These are phyloP conservation scores for Skeletonema tropicum DNA, from an alignment of 108 stramenopile genomes.

Conservation along the genomic window DNA sequence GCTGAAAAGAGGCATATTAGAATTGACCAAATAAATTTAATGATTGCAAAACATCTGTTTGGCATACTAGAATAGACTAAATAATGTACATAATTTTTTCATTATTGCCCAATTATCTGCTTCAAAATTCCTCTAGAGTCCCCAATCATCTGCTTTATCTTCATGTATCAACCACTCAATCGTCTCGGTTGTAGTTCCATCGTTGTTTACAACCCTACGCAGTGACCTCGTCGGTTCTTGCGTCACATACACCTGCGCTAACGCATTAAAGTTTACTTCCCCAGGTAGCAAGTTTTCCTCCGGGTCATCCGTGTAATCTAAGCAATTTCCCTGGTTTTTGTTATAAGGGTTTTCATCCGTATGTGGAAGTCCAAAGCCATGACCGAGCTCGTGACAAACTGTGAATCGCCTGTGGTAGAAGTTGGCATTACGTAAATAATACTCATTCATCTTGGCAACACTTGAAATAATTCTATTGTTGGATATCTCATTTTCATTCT, in stretches of 20 bases:
- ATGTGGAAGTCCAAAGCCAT: slow-evolving; percentile 81
- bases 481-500: slow-evolving; percentile 56
- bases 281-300: slow-evolving; percentile 64
- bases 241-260: slow-evolving; percentile 54
- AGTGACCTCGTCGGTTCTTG: slow-evolving; percentile 7
- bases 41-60: no score
- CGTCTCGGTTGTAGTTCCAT: slow-evolving; percentile 27
- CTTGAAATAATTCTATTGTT: slow-evolving; percentile 46
- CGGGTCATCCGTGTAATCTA: slow-evolving; percentile 76
- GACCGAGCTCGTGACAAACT: slow-evolving; percentile 57
- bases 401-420: slow-evolving; percentile 59
- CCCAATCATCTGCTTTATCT: neutral
- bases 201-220: slow-evolving; percentile 7
- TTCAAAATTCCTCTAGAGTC: neutral
- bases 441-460: slow-evolving; percentile 83
- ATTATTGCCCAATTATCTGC: neutral
- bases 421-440: slow-evolving; percentile 64
- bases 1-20: slow-evolving; percentile 45
- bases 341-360: slow-evolving; percentile 83
- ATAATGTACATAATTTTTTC: neutral
- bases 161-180: slow-evolving; percentile 11
- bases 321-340: slow-evolving; percentile 63
- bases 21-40: slow-evolving; percentile 13
- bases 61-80: slow-evolving; percentile 29
- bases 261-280: slow-evolving; percentile 54